Conservation (phyloP, 2,329 filamentous ascomycete species). For the Aureobasidium sp. region DNA sequence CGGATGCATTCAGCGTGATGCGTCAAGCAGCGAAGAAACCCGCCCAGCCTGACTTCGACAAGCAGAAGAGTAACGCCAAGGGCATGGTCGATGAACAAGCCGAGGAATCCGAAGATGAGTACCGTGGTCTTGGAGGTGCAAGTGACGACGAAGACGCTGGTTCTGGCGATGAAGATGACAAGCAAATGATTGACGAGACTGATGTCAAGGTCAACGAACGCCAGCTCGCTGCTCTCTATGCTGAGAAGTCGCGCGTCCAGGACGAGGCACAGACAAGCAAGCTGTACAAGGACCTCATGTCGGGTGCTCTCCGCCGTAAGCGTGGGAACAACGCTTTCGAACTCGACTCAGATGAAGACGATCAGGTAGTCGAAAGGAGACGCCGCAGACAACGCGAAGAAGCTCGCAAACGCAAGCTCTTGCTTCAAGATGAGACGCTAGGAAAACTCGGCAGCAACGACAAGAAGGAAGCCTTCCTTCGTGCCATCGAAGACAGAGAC, state of each 20-base stretch:
- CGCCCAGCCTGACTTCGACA: slow-evolving; percentile 61
- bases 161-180: slow-evolving; percentile 65
- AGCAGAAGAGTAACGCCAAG: slow-evolving; percentile 78
- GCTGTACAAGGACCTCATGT: slow-evolving; percentile 87
- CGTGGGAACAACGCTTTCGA: slow-evolving; percentile 59
- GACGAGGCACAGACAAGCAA: slow-evolving; percentile 87
- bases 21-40: slow-evolving; percentile 51
- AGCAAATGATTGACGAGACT: slow-evolving; percentile 81
- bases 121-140: slow-evolving; percentile 81
- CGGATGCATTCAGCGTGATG: slow-evolving; percentile 61
- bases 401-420: slow-evolving; percentile 80
- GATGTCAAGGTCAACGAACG: slow-evolving; percentile 71
- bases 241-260: slow-evolving; percentile 67
- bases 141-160: slow-evolving; percentile 79
- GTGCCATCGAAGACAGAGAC: slow-evolving; percentile 76
- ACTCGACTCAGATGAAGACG: slow-evolving; percentile 76
- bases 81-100: slow-evolving; percentile 88
- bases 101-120: slow-evolving; percentile 96
- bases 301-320: slow-evolving; percentile 76
- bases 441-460: slow-evolving; percentile 58
- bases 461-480: slow-evolving; percentile 81
- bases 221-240: slow-evolving; percentile 76
- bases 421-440: slow-evolving; percentile 81
- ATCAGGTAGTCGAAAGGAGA: slow-evolving; percentile 63
- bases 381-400: slow-evolving; percentile 81